Evolutionary conservation across 225 moss, liverwort and hornwort genomes (phyloP).

Genomic region (Physcomitrellopsis africana): DNA sequence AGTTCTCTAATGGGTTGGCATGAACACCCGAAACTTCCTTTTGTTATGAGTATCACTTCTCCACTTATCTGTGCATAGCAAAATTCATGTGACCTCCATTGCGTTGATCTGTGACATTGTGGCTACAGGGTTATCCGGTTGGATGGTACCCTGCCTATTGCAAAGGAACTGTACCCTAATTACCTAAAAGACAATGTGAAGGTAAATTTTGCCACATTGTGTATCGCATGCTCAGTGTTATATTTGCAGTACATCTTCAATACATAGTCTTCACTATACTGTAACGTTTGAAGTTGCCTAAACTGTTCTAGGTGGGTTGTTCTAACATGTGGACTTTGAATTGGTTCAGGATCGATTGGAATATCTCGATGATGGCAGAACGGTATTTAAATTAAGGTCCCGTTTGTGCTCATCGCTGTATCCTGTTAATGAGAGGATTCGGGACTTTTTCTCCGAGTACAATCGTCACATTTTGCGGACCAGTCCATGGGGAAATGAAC

Average conservation of each 20-base stretch:
- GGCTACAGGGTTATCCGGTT: conserved; percentile 65
- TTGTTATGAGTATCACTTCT: neutral
- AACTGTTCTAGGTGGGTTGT: neutral
- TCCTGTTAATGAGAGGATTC: conserved; percentile 72
- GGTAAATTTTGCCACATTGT: conserved; percentile 32
- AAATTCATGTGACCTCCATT: neutral
- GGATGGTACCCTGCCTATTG: conserved; percentile 71
- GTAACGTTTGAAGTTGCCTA: neutral
- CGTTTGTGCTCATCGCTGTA: conserved; percentile 75
- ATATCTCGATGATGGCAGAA: conserved; percentile 71
- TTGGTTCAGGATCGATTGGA: conserved; percentile 66
- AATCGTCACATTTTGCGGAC: conserved; percentile 72
- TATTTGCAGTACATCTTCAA: neutral
- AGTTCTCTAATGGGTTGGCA: neutral
- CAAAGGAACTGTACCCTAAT: conserved; percentile 68
- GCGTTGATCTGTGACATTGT: neutral
- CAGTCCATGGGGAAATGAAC: conserved; percentile 78
- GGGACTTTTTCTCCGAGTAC: conserved; percentile 76
- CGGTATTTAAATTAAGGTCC: conserved; percentile 62
- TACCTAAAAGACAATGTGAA: conserved; percentile 72
- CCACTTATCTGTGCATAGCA: neutral
- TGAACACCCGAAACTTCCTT: neutral
- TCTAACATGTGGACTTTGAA: neutral
- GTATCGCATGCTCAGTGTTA: neutral
- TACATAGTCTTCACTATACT: neutral